Evolutionary conservation across 345 rosid genomes (phyloP), one percentile per base, ranked within the genome.

Genomic region (Brassica nigra): DNA sequence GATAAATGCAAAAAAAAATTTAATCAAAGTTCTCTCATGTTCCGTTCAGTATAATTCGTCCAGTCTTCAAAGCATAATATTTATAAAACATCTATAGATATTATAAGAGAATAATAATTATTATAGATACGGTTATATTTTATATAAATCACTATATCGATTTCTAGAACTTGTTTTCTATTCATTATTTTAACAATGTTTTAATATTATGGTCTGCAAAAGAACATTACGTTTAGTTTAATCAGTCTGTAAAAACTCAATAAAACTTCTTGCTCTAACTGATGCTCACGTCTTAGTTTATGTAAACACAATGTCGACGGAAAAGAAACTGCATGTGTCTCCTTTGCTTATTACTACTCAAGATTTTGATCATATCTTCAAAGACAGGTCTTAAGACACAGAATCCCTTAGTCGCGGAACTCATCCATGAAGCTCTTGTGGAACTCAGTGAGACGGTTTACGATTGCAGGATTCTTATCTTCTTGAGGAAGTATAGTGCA

Each of bases 401-500:
- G 8, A 58, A 23, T 5, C 30, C 39, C 59, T 86, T 83, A 88
- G 74, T 81, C 81, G 18, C 89, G 83, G 82, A 79, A 95, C 81
- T 95, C 94, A 3, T 89, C 87, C 96, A 92, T 87, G 86, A 95
- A 95, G 77, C 89, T 75, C 71, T 89, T 80, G 82, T 95, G 99
- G 81, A 95, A 95, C 76, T 89, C 93, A 1, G 92, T 88, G 33
- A 95, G 83, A 8, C 88, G 97, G 36, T 90, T 75, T 37, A 88
- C 88, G 5, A 95, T 78, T 0, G 97, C 92, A 0, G 96, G 98
- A 69, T 93, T 95, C 92, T 90, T 95, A 37, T 95, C 98, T 78
- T 95, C 99, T 63, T 89, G 99, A 2, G 98, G 99, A 77, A 95
- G 88, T 67, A 95, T 93, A 18, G 99, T 93, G 87, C 97, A 95